Base-by-base conservation (phyloP, 495 filamentous ascomycete species). In the Talaromyces proteolyticus region DNA sequence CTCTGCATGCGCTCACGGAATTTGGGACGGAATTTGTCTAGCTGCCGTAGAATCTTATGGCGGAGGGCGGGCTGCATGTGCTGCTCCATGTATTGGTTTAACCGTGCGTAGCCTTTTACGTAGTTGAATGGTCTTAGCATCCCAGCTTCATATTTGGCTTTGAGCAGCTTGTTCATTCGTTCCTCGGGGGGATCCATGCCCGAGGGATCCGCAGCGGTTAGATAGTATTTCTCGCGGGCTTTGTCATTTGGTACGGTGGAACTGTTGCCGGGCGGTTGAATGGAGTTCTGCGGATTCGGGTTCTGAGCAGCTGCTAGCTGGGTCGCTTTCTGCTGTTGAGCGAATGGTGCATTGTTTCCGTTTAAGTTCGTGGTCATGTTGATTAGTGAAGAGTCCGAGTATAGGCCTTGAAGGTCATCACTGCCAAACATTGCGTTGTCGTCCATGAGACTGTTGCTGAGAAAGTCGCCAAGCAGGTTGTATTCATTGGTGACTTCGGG, bases 81-180 rank as follows among this genome's bases (percentile, higher is more conserved):
- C 52, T 79, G 80, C 53, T 94, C 89, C 81, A 98, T 93, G 62
- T 96, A 97, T 50, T 79, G 79, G 44, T 89, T 86, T 26, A 98
- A 70, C 17, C 90, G 77, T 6, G 89, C 87, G 59, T 97, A 98
- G 10, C 94, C 93, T 58, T 95, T 94, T 54, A 96, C 86, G 66
- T 98, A 97, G 65, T 96, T 96, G 76, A 97, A 98, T 7, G 93
- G 93, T 60, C 91, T 91, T 54, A 98, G 72, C 55, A 98, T 74
- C 4, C 93, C 93, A 2, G 93, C 93, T 57, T 96, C 90, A 59
- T 92, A 90, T 63, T 98, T 98, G 41, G 94, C 93, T 64, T 87
- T 86, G 47, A 98, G 79, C 1, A 98, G 84, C 57, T 91, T 89
- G 64, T 93, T 88, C 89, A 97, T 94, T 50, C 94, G 84, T 62